phyloP scores from a whole-genome alignment of 2,329 filamentous ascomycete genomes.

The Lachnellula occidentalis region DNA sequence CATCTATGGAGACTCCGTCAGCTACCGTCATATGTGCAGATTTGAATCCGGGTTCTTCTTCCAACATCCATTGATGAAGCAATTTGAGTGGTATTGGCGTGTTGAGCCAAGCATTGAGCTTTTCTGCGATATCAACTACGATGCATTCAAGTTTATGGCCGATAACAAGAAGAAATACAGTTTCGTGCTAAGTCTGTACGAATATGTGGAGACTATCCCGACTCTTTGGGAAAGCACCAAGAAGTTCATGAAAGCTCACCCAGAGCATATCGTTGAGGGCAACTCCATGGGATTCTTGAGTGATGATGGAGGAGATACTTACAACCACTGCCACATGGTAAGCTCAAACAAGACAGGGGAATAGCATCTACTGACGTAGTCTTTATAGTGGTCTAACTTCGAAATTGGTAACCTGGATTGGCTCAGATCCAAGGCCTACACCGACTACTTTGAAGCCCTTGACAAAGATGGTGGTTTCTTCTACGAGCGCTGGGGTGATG shows the following conservation, averaged over 20 bases:
- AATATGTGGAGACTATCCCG: constrained; percentile 90
- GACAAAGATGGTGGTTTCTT: constrained; percentile 95
- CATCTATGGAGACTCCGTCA: constrained; percentile 95
- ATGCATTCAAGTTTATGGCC: constrained; percentile 94
- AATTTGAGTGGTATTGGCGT: constrained; percentile 99
- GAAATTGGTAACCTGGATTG: constrained; percentile 92
- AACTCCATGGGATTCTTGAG: constrained; percentile 91
- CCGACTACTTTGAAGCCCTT: constrained; percentile 83
- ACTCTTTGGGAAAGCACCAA: constrained; percentile 94
- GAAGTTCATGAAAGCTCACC: constrained; percentile 87
- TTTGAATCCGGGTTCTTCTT: constrained; percentile 99
- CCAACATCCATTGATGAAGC: constrained; percentile 84
- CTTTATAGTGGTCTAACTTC: constrained; percentile 91
- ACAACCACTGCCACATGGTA: constrained; percentile 97
- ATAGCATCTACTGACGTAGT: constrained; percentile 24
- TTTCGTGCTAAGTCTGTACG: constrained; percentile 91
- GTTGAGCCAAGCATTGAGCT: constrained; percentile 96
- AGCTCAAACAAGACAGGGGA: constrained; percentile 33
- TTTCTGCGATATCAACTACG: constrained; percentile 91
- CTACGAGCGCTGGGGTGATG: constrained; percentile 98
- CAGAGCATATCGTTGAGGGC: constrained; percentile 75
- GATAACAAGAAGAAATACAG: constrained; percentile 98
- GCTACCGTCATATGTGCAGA: constrained; percentile 98
- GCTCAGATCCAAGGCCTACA: constrained; percentile 83
- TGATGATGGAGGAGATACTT: constrained; percentile 83